Conservation (phyloP, 2,329 filamentous ascomycete species). For the Ceratocystis huliohia region DNA sequence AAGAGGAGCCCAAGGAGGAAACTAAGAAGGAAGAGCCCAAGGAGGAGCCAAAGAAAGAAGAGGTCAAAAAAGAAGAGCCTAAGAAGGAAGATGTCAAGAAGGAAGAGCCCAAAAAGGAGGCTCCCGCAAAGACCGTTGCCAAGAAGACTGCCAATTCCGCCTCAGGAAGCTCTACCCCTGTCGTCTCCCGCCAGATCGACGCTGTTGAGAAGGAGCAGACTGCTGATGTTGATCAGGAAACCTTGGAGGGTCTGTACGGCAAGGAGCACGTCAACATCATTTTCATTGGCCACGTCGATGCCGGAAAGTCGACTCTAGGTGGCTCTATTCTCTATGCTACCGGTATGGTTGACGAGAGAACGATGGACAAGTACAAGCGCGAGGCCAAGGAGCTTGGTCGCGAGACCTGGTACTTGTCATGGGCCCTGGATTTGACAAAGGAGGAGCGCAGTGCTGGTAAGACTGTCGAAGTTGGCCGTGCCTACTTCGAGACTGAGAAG, state of each 20-base stretch:
- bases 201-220: slow-evolving; percentile 72
- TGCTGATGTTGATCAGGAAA: slow-evolving; percentile 57
- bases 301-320: slow-evolving; percentile 91
- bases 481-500: slow-evolving; percentile 94
- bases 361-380: slow-evolving; percentile 93
- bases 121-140: slow-evolving; percentile 72
- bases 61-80: slow-evolving; percentile 38
- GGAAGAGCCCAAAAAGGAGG: slow-evolving; percentile 40
- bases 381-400: slow-evolving; percentile 93
- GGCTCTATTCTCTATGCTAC: slow-evolving; percentile 86
- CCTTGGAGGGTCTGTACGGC: slow-evolving; percentile 88
- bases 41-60: slow-evolving; percentile 31
- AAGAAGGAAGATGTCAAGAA: slow-evolving; percentile 36
- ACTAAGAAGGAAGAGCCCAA: slow-evolving; percentile 23
- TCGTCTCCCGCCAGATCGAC: slow-evolving; percentile 59
- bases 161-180: slow-evolving; percentile 73
- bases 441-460: slow-evolving; percentile 95
- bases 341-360: slow-evolving; percentile 98
- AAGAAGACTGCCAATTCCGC: slow-evolving; percentile 71
- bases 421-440: slow-evolving; percentile 93
- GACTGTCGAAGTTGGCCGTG: slow-evolving; percentile 92
- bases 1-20: slow-evolving; percentile 16
- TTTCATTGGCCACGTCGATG: slow-evolving; percentile 96
- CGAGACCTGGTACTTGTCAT: slow-evolving; percentile 98
- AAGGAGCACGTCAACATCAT: slow-evolving; percentile 92